phyloP scores from a whole-genome alignment of 1,284 basidiomycete species.

The Cutaneotrichosporon dermatis region DNA sequence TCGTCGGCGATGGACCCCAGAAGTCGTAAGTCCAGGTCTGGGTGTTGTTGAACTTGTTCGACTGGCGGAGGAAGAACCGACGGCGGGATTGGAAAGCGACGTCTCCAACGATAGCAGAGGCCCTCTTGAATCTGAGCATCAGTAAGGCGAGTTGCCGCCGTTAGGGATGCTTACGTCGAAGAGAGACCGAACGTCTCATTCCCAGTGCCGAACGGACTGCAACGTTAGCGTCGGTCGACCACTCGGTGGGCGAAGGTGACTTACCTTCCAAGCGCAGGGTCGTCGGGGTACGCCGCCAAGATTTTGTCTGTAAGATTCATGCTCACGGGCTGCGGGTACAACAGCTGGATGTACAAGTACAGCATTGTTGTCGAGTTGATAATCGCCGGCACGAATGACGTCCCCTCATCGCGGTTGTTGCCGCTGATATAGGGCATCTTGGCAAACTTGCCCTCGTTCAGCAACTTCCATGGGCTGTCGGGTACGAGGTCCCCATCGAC shows the following conservation, averaged over 20 bases:
- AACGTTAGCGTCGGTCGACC: not conserved
- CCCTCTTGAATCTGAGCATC: conserved; percentile 18
- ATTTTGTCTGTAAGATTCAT: not conserved
- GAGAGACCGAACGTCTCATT: conserved; percentile 39
- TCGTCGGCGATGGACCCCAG: conserved; percentile 18
- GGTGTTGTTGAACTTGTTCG: conserved; percentile 22
- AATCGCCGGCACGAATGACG: not conserved
- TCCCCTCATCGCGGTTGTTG: conserved; percentile 40
- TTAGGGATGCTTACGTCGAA: conserved; percentile 8
- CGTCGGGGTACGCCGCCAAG: not conserved
- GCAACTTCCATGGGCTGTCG: conserved; percentile 32
- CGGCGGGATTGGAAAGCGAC: conserved; percentile 29
- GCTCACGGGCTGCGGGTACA: not conserved
- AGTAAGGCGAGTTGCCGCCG: too few species aligned
- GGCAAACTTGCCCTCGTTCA: conserved; percentile 34
- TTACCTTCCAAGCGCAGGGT: conserved; percentile 24
- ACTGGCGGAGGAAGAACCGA: conserved; percentile 28
- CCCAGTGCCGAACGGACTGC: conserved; percentile 38
- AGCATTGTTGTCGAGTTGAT: not conserved
- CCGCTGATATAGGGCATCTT: conserved; percentile 47
- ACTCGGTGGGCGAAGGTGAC: not conserved
- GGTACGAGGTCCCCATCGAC: conserved; percentile 45
- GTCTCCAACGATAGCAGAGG: conserved; percentile 31
- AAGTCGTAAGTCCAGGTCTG: conserved; percentile 39
- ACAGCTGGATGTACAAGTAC: not conserved